These are phyloP conservation scores for Euphrasia confusa DNA, from an alignment of 257 asterid species.

Conservation along the genomic window DNA sequence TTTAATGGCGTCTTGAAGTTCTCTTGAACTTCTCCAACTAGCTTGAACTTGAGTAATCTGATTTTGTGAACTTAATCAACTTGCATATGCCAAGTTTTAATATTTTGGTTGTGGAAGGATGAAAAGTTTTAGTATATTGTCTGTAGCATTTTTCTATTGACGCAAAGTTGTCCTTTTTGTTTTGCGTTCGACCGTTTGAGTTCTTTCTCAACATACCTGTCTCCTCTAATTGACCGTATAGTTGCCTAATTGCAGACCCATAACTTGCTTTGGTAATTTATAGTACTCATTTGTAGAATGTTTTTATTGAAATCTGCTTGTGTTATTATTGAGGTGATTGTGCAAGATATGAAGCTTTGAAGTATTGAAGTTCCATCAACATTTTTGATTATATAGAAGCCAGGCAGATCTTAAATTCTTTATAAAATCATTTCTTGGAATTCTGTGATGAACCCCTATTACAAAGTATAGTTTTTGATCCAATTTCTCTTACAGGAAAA, in stretches of 20 bases:
- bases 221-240: background rate
- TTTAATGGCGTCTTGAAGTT: background rate
- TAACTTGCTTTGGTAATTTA: background rate
- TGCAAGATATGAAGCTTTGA: background rate
- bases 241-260: background rate
- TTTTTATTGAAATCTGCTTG: background rate
- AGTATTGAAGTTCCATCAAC: no score
- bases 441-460: constrained; percentile 4
- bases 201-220: no score
- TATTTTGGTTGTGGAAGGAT: constrained; percentile 4
- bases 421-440: no score
- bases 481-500: constrained; percentile 53
- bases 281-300: background rate
- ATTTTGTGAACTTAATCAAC: constrained; percentile 8
- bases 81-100: constrained; percentile 10
- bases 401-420: no score
- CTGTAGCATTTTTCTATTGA: background rate
- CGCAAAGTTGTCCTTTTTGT: background rate
- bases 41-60: constrained; percentile 15
- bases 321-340: background rate
- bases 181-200: no score
- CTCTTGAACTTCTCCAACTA: background rate
- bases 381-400: no score
- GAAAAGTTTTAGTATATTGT: constrained; percentile 1
- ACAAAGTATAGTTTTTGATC: constrained; percentile 17